Conservation (phyloP, 208 protist genomes). For the Crithidia sp. region DNA sequence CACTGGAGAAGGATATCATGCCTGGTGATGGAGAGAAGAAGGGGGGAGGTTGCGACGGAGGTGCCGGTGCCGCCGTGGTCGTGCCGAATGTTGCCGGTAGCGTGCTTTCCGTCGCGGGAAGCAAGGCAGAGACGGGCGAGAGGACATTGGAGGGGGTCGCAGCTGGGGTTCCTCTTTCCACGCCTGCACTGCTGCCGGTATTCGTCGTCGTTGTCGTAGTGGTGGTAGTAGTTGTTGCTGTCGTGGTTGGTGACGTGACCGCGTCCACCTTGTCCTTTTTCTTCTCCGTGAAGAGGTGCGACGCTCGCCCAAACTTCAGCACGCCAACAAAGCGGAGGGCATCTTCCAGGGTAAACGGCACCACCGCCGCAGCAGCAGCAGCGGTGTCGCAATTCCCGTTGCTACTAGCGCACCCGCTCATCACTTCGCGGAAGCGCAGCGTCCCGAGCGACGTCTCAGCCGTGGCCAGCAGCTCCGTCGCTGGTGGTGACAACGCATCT, state of each 20-base stretch:
- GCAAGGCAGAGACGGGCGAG: no score
- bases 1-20: background rate
- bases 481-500: background rate
- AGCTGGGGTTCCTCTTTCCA: no score
- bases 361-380: background rate
- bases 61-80: no score
- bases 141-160: no score
- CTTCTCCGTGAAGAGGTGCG: background rate
- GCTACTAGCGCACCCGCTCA: background rate
- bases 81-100: no score
- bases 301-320: conserved; percentile 10
- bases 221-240: background rate
- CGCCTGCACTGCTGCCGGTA: no score
- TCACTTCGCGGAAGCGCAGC: conserved; percentile 11
- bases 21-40: background rate
- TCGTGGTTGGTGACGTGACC: background rate
- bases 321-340: conserved; percentile 9
- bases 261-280: background rate
- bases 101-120: no score
- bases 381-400: background rate
- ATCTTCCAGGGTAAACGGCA: conserved; percentile 19
- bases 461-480: conserved; percentile 8
- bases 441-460: conserved; percentile 27
- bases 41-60: background rate
- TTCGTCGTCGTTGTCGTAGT: no score